Conservation (phyloP, 805 yeast genomes). For the Torulaspora franciscae region DNA sequence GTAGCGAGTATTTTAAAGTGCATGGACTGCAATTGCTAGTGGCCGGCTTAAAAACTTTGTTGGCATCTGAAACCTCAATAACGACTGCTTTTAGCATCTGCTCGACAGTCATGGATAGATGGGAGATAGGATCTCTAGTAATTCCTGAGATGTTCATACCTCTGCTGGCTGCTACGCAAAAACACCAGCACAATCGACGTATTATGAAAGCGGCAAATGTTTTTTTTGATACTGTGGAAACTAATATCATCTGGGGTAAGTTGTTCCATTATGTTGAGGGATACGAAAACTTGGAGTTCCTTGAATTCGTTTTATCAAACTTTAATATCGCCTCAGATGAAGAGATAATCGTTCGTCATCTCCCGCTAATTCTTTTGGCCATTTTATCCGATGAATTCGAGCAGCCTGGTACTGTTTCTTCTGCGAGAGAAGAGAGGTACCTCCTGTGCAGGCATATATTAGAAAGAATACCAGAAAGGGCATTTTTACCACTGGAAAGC, state of each 20-base stretch:
- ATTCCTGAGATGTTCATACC: conserved; percentile 70
- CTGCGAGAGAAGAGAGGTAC: conserved; percentile 34
- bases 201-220: conserved; percentile 55
- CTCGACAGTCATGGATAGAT: conserved; percentile 76
- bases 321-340: conserved; percentile 76
- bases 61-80: conserved; percentile 37
- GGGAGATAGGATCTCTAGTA: conserved; percentile 84
- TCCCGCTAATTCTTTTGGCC: conserved; percentile 63
- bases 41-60: conserved; percentile 48
- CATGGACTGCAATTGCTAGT: conserved; percentile 51
- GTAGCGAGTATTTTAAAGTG: conserved; percentile 53
- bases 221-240: conserved; percentile 84
- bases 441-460: conserved; percentile 42
- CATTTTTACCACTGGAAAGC: conserved; percentile 51
- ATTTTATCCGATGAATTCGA: conserved; percentile 34
- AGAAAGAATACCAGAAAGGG: conserved; percentile 58
- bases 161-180: conserved; percentile 47
- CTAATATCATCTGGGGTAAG: conserved; percentile 70
- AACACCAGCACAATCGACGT: conserved; percentile 29
- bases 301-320: conserved; percentile 54
- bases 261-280: conserved; percentile 38
- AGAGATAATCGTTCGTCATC: conserved; percentile 71
- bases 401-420: conserved; percentile 8
- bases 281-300: conserved; percentile 41
- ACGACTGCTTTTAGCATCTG: conserved; percentile 57